These are phyloP conservation scores for Candida sanyaensis DNA, from an alignment of 1,139 yeast species.

Conservation along the genomic window DNA sequence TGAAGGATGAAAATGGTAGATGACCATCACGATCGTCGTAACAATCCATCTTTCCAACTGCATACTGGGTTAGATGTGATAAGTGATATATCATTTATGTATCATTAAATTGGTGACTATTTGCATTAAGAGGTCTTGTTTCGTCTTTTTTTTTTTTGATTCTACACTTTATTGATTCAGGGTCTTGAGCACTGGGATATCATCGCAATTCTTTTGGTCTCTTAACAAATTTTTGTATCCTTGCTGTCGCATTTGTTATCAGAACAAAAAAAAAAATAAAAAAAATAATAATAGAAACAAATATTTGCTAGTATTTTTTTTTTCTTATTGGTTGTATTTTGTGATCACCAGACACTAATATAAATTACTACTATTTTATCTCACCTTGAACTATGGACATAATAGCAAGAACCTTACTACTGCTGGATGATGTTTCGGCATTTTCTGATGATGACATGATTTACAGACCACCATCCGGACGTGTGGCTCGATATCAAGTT, in stretches of 20 bases:
- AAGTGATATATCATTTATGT: neutral
- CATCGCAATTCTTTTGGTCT: too few relatives aligned
- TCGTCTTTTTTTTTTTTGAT: neutral
- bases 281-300: too few relatives aligned
- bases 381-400: neutral
- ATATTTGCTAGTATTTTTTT: neutral
- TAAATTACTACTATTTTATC: too few relatives aligned
- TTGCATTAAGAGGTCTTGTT: neutral
- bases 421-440: neutral
- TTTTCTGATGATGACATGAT: constrained; percentile 10
- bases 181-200: too few relatives aligned
- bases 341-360: neutral
- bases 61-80: constrained; percentile 1
- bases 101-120: neutral
- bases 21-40: neutral
- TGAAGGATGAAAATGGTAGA: neutral
- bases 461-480: constrained; percentile 27
- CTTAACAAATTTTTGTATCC: too few relatives aligned
- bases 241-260: neutral
- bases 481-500: constrained; percentile 54
- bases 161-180: neutral
- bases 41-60: neutral
- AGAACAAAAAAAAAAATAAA: neutral
- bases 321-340: neutral
- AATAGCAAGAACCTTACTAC: neutral